phyloP scores from a whole-genome alignment of 768 basidiomycete species.

The Fistulinella prunicolor region DNA sequence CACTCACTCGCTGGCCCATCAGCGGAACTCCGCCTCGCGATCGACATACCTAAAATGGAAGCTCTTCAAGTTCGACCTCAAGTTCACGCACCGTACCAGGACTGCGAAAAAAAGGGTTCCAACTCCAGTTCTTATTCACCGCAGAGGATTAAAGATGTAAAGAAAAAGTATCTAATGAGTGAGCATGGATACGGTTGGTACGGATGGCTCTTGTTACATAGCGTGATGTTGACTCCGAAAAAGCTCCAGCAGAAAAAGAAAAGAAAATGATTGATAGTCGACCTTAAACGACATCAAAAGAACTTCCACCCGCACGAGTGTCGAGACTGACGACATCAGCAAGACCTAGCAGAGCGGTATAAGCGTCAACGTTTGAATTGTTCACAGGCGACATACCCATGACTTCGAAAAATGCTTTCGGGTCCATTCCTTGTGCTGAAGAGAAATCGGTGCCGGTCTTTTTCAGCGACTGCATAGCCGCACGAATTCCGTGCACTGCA shows the following conservation, averaged over 20 bases:
- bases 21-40: background rate
- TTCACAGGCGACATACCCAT: conserved; percentile 49
- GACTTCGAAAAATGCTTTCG: conserved; percentile 73
- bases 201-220: conserved; percentile 21
- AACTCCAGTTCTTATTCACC: conserved; percentile 14
- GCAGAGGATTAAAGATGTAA: conserved; percentile 20
- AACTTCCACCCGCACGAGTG: conserved; percentile 53
- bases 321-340: conserved; percentile 54
- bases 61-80: conserved; percentile 5
- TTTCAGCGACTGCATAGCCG: conserved; percentile 72
- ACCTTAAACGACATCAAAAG: conserved; percentile 50
- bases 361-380: background rate
- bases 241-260: background rate
- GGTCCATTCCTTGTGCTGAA: conserved; percentile 66
- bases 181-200: conserved; percentile 14
- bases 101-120: background rate
- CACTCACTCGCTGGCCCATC: too few relatives aligned
- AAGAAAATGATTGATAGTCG: background rate
- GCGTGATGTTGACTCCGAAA: conserved; percentile 9
- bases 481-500: conserved; percentile 72
- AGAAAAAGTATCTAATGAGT: conserved; percentile 19
- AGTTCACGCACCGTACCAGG: background rate
- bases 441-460: conserved; percentile 75
- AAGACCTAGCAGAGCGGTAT: conserved; percentile 38
- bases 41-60: conserved; percentile 8